These are phyloP conservation scores for Hypoxylon fragiforme DNA, from an alignment of 495 filamentous ascomycete species.

Conservation along the genomic window DNA sequence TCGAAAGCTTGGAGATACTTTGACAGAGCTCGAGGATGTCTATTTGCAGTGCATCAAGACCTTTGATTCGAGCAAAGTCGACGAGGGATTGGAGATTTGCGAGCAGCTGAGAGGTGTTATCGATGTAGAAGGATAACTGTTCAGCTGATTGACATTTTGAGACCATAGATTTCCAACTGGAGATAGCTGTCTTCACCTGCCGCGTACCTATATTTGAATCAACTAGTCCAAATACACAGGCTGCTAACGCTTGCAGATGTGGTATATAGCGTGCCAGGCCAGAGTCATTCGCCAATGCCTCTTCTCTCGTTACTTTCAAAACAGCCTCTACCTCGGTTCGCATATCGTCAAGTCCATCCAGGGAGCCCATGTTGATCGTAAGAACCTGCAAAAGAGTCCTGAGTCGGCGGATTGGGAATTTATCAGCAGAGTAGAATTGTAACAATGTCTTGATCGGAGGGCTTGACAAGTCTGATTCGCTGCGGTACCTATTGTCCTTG, in stretches of 20 bases:
- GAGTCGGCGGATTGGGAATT: constrained; percentile 50
- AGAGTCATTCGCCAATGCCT: constrained; percentile 54
- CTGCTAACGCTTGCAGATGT: constrained; percentile 62
- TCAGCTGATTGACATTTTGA: constrained; percentile 51
- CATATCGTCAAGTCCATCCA: constrained; percentile 36
- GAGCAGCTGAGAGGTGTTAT: constrained; percentile 62
- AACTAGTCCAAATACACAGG: constrained; percentile 58
- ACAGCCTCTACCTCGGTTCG: constrained; percentile 45
- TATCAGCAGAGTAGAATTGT: constrained; percentile 45
- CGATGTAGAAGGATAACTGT: constrained; percentile 59
- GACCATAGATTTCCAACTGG: constrained; percentile 56
- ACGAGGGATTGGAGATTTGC: constrained; percentile 67
- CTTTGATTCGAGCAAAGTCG: constrained; percentile 79
- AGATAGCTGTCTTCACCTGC: constrained; percentile 53
- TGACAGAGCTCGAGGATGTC: constrained; percentile 52
- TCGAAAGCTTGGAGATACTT: constrained; percentile 59
- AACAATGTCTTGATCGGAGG: constrained; percentile 45
- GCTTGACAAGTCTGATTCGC: constrained; percentile 39
- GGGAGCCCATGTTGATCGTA: constrained; percentile 41
- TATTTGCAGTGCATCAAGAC: constrained; percentile 51
- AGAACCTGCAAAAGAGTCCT: constrained; percentile 46
- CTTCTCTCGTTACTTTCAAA: constrained; percentile 34
- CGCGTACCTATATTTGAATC: constrained; percentile 51
- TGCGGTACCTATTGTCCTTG: constrained; percentile 29
- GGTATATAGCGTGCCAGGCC: constrained; percentile 55